Base-by-base conservation (phyloP, 2,329 filamentous ascomycete species). In the Pseudopithomyces chartarum region DNA sequence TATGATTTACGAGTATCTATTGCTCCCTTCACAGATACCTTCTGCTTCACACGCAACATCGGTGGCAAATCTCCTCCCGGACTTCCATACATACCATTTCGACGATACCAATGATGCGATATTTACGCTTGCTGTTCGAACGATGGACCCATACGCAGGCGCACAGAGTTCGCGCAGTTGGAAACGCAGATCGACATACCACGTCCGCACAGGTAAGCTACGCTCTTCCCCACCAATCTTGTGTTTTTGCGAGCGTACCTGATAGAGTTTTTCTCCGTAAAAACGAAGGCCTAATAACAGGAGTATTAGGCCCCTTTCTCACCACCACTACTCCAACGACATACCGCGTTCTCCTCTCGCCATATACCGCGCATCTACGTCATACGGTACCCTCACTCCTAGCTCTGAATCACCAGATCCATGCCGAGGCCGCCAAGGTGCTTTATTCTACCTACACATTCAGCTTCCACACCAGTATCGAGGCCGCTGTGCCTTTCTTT, bases 401-500 rank as follows among this genome's bases (percentile, higher is more conserved):
- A 20, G 40, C 59, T 8, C 55, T 73, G 11, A 67, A 64, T 46
- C 70, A 64, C 2, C 68, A 75, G 54, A 69, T 87, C 49, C 78
- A 87, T 68, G 75, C 78, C 56, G 86, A 88, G 68, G 81, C 83
- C n/a, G 75, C 81, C 3, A 78, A 82, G 55, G 68, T 85, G 15
- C 75, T 89, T 3, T 89, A 88, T 70, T 78, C 76, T 7, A 75
- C 70, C 54, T 84, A 87, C 67, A 76, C 76, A 0, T 88, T 88
- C 69, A 81, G 84, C 64, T 89, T 89, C 68, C 82, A 82, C 58
- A 79, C 79, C 46, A 79, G 85, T 70, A 78, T 88, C 60, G 86
- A 88, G 70, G 84, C 85, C 15, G 79, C 86, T 6, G 79, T 82
- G 1, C 84, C 85, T 0, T 88, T 88, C 67, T 76, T 89, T 38